Base-by-base conservation (phyloP, 1,284 basidiomycete genomes). In the Boletus albobrunnescens region DNA sequence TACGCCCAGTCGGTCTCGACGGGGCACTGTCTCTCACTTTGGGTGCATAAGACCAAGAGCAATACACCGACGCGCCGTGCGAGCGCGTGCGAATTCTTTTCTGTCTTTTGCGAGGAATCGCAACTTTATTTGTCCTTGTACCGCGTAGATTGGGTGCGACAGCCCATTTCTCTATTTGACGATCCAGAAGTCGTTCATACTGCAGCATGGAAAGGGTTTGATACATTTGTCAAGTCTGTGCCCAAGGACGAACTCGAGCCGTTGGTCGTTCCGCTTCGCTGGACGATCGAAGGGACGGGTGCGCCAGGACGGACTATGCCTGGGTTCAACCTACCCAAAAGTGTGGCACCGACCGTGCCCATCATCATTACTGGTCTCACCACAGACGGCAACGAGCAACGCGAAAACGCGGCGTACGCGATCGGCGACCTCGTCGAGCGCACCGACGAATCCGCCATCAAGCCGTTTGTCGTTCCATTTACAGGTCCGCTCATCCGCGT, bases 401-500 rank as follows among this genome's bases (percentile, higher is more conserved):
- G 86, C 57, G 95, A 99, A 68, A 87, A 95, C 59, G 94, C 94
- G 2, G 94, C 95, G 0, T 89, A 92, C 58, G 94, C 91, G 36
- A 93, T 99, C 50, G 89, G 92, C 17, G 94, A 98, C 60, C 81
- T 99, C 38, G 91, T 97, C 14, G 88, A 94, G 66, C 81, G 93
- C 23, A 97, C 94, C 0, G 82, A 87, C 24, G 87, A 95, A 62
- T 78, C 74, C 19, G 84, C 92, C 1, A 90, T 99, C 79, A 97
- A 96, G 68, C 91, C 94, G 0, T 97, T 92, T 67, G 92, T 97
- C 52, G 94, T 97, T 11, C 89, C 91, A 27, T 93, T 98, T 66
- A 97, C 95, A 19, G 94, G 95, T 22, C 94, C 94, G 3, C 83
- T 98, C 54, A 98, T 98, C 61, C 87, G 91, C 61, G 91, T 95